Base-by-base conservation (phyloP, 768 basidiomycete genomes). In the Leucogyrophana mollusca region DNA sequence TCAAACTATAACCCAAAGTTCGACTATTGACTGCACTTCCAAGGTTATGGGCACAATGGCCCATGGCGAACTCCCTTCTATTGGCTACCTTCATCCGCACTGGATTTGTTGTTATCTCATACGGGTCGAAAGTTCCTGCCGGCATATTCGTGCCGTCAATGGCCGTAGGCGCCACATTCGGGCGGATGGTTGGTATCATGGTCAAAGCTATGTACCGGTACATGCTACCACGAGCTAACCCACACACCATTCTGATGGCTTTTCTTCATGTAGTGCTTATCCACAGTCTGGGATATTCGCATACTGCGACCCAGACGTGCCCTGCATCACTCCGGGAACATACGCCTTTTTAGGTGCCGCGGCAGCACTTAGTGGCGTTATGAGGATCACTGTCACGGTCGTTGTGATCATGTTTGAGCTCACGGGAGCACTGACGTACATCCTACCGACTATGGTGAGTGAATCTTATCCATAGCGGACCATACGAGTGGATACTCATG, bases 371-470 rank as follows among this genome's bases (percentile, higher is more conserved):
- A 94, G 96, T 45, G 95, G 96, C 25, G 84, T 98, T 43, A 99
- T 97, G 80, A 80, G 94, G 56, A 90, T 98, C 47, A 99, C 96
- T 0, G 93, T 98, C 21, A 92, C 94, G 0, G 94, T 99, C 4
- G 96, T 98, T 7, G 96, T 98, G 27, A 94, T 99, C 66, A 98
- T 99, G 94, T 98, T 97, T 63, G 95, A 98, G 59, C 76, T 99
- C 16, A 99, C 96, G 3, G 96, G 96, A 10, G 95, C 96, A 5
- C 66, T 98, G 58, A 97, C 93, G 16, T 98, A 99, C 61, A 94
- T 98, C 55, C 69, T 99, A 21, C 96, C 96, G 5, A 94, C 93
- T 11, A 99, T 99, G 96, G 95, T 94, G 54, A 56, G 77, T 35
- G 21, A 16, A 38, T 30, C 21, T 34, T 38, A 39, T 42, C 52